phyloP scores from a whole-genome alignment of 306 rosid species.

The Senna tora region DNA sequence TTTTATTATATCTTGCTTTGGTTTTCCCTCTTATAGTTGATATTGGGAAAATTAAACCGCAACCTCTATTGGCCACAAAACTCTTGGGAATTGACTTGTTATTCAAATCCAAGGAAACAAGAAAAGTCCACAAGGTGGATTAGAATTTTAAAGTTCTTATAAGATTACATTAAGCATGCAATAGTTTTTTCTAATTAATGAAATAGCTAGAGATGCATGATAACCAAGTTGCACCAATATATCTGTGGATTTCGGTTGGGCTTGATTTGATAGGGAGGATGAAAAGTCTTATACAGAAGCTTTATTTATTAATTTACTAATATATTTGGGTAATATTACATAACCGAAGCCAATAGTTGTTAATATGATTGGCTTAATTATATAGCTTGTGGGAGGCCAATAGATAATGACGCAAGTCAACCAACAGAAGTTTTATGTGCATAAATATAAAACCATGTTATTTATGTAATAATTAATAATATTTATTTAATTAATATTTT shows the following conservation, averaged over 20 bases:
- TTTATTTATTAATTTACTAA: background rate
- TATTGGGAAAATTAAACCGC: constrained; percentile 16
- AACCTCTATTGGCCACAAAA: constrained; percentile 7
- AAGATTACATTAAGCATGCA: constrained; percentile 5
- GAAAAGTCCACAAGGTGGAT: background rate
- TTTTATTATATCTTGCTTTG: constrained; percentile 9
- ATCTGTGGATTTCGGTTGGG: background rate
- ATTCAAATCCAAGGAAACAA: constrained; percentile 25
- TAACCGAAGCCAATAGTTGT: background rate
- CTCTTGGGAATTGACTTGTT: background rate
- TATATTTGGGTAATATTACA: background rate
- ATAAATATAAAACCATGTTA: too few species aligned
- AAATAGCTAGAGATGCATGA: background rate
- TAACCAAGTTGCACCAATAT: background rate
- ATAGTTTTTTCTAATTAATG: background rate
- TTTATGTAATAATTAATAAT: too few species aligned
- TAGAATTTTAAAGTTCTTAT: background rate
- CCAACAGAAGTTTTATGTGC: background rate
- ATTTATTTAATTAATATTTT: too few species aligned
- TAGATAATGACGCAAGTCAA: constrained; percentile 1
- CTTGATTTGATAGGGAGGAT: background rate
- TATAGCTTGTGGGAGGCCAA: background rate
- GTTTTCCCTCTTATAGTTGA: background rate
- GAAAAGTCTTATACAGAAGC: background rate
- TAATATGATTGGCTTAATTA: background rate